A percentile compares a stretch with the other conserved stretches of the same genome.
phyloP scores from a whole-genome alignment of 1,284 basidiomycete genomes.

The Mycosarcoma mackinlayi region DNA sequence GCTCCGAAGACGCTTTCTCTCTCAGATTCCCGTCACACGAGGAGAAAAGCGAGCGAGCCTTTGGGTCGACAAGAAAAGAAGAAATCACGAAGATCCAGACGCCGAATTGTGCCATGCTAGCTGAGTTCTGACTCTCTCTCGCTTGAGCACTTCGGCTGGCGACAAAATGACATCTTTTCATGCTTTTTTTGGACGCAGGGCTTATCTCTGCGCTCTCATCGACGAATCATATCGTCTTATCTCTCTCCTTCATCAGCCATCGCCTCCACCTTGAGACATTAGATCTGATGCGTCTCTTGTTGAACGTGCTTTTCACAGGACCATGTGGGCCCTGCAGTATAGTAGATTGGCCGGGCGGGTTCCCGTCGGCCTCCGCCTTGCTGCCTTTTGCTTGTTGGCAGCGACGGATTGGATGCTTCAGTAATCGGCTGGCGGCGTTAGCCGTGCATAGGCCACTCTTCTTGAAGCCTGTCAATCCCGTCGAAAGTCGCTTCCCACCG shows the following conservation, averaged over 20 bases:
- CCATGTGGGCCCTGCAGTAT: background rate
- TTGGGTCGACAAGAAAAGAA: no score
- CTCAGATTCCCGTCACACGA: no score
- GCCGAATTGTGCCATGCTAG: no score
- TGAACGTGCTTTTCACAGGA: no score
- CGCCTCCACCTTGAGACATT: constrained; percentile 16
- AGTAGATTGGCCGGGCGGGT: constrained; percentile 8
- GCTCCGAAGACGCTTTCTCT: background rate
- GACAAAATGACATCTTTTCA: background rate
- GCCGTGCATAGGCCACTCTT: background rate
- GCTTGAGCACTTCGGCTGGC: constrained; percentile 1
- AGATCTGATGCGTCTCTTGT: no score
- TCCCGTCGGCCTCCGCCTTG: no score
- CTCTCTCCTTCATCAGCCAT: constrained; percentile 5
- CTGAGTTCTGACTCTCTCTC: background rate
- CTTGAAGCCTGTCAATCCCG: constrained; percentile 2
- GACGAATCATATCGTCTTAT: constrained; percentile 34
- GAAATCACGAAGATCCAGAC: background rate
- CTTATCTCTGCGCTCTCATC: constrained; percentile 29
- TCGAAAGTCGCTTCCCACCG: background rate
- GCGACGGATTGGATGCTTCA: background rate
- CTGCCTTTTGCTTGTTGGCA: constrained; percentile 5
- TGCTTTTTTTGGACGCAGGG: background rate
- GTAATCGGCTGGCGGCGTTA: constrained; percentile 29
- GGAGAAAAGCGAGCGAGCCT: no score